These are phyloP conservation scores for Ogataea philodendri DNA, from an alignment of 805 yeast species.

Conservation along the genomic window DNA sequence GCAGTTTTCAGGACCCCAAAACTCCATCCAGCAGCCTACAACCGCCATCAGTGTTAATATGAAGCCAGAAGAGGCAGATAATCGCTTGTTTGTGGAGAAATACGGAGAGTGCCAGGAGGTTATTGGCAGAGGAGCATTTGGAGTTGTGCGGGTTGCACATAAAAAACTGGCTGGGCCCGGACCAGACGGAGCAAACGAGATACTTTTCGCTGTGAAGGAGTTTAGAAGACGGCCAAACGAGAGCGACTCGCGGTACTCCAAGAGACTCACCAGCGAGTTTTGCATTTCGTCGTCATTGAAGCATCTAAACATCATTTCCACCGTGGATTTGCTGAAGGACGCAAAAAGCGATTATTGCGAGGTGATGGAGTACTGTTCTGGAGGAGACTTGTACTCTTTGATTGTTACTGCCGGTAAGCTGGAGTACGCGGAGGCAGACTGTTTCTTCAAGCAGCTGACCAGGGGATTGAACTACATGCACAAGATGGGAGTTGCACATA, in stretches of 20 bases:
- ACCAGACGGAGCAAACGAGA: slow-evolving; percentile 33
- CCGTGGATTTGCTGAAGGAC: slow-evolving; percentile 75
- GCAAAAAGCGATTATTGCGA: slow-evolving; percentile 81
- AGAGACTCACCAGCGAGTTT: slow-evolving; percentile 77
- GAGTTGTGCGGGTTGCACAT: slow-evolving; percentile 88
- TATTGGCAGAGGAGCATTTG: slow-evolving; percentile 91
- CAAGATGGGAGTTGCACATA: slow-evolving; percentile 83
- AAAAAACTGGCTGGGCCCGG: slow-evolving; percentile 42
- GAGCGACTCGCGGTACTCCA: slow-evolving; percentile 62
- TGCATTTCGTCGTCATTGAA: slow-evolving; percentile 77
- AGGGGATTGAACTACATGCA: slow-evolving; percentile 88
- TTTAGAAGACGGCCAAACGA: slow-evolving; percentile 64
- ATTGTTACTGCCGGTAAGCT: slow-evolving; percentile 75
- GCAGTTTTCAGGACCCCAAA: slow-evolving; percentile 26
- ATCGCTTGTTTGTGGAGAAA: slow-evolving; percentile 71
- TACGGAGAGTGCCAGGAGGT: slow-evolving; percentile 95
- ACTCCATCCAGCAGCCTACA: slow-evolving; percentile 22
- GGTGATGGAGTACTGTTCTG: slow-evolving; percentile 82
- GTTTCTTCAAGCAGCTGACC: slow-evolving; percentile 82
- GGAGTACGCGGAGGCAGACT: slow-evolving; percentile 83
- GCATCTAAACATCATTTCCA: slow-evolving; percentile 73
- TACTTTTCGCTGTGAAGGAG: slow-evolving; percentile 83
- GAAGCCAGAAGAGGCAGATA: slow-evolving; percentile 30
- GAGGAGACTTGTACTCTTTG: slow-evolving; percentile 76
- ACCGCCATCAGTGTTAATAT: slow-evolving; percentile 25